Base-by-base conservation (phyloP, 805 yeast species). In the Nakazawaea siamensis region DNA sequence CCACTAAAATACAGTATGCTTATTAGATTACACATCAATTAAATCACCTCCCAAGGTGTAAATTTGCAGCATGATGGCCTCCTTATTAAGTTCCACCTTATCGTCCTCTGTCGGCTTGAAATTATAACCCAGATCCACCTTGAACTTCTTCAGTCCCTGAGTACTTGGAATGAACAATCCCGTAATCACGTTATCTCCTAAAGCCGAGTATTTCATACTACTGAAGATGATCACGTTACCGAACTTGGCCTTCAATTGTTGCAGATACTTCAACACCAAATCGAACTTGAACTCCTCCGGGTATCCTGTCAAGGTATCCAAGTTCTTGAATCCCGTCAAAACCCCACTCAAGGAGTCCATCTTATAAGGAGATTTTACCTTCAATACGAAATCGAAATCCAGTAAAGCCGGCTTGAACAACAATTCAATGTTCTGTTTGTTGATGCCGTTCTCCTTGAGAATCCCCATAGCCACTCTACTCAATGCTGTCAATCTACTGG, bases 401-500 rank as follows among this genome's bases (percentile, higher is more conserved):
- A 70, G 67, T 35, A 82, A 61, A 0, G 94, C 86, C 2, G 97
- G 88, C 0, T 82, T 75, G 57, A 88, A 92, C 28, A 86, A 56
- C 28, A 73, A 52, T 29, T 67, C 70, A 23, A 81, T 49, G 2
- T 68, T 66, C 34, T 61, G 58, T 27, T 39, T 42, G 36, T 41
- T 43, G 23, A 51, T 33, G 9, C 44, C 39, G 16, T 31, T 32
- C 9, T 37, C 20, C 8, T 55, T 47, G 15, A 78, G 54, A 37
- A 81, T 52, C 14, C 68, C 66, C 27, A 73, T 57, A 0, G 90
- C 88, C 19, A 81, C 88, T 43, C 85, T 73, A 2, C 96, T 73
- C 41, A 92, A 67, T 0, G 94, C 88, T 0, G 97, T 90, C 42
- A 90, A 60, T 58, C 99, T 76, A 10, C 88, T 70, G 4, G 95